Evolutionary conservation across 768 basidiomycete genomes (phyloP).

Genomic region (Scleroderma bovista): DNA sequence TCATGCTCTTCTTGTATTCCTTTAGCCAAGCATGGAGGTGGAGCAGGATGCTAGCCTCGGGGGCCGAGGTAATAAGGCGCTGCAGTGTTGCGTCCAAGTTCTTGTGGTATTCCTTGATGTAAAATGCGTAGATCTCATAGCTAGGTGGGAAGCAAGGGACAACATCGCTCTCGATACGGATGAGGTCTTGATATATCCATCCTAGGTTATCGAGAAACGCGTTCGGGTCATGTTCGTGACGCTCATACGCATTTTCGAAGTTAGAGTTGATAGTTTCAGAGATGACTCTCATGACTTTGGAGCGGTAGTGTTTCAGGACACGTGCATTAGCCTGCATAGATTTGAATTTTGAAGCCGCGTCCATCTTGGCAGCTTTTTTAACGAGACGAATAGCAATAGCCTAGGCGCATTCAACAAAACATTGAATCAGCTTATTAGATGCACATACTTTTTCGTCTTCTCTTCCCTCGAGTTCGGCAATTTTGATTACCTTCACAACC

Average conservation of each 20-base stretch:
- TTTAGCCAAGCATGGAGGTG: conserved; percentile 91
- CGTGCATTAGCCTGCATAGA: conserved; percentile 92
- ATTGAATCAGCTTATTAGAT: neutral
- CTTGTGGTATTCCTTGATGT: conserved; percentile 87
- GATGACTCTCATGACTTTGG: conserved; percentile 80
- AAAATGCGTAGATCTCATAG: conserved; percentile 83
- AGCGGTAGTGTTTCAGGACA: conserved; percentile 91
- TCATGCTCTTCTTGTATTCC: conserved; percentile 93
- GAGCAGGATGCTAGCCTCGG: conserved; percentile 85
- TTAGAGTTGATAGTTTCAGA: conserved; percentile 66
- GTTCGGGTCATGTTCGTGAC: conserved; percentile 57
- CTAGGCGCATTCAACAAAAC: conserved; percentile 35
- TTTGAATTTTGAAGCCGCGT: conserved; percentile 89
- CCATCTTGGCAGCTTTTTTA: conserved; percentile 88
- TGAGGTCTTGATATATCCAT: conserved; percentile 95
- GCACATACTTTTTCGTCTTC: conserved; percentile 87
- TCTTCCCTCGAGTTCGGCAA: conserved; percentile 86
- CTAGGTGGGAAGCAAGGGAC: conserved; percentile 88
- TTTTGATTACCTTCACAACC: conserved; percentile 89
- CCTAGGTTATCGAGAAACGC: conserved; percentile 71
- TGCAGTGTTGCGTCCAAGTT: conserved; percentile 71
- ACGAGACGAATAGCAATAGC: conserved; percentile 92
- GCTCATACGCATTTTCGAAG: conserved; percentile 63
- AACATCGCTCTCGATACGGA: conserved; percentile 86
- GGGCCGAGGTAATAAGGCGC: conserved; percentile 61